Percentiles rank a stretch among this genome's conserved stretches.
Conservation (phyloP, 306 rosid genomes). For the Prunus mongolica region DNA sequence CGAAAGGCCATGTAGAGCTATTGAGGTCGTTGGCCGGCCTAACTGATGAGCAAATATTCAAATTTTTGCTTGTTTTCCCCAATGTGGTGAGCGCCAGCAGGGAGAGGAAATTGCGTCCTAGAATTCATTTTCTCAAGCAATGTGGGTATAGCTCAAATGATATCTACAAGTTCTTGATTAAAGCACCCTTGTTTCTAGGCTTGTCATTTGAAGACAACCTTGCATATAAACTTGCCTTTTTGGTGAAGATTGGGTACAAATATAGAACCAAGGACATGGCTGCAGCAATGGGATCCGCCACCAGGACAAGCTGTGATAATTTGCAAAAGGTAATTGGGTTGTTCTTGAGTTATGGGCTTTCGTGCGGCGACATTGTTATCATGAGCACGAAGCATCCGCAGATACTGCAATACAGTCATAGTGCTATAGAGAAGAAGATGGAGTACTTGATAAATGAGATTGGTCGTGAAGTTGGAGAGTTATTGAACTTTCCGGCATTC, state of each 20-base stretch:
- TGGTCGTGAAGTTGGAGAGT: conserved; percentile 64
- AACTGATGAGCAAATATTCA: conserved; percentile 53
- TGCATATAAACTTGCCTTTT: conserved; percentile 46
- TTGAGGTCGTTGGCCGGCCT: conserved; percentile 59
- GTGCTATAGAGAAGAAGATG: conserved; percentile 63
- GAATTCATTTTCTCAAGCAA: conserved; percentile 66
- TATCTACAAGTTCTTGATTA: conserved; percentile 62
- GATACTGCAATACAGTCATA: conserved; percentile 60
- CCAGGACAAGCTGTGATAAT: conserved; percentile 67
- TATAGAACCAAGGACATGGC: conserved; percentile 62
- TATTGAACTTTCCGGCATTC: conserved; percentile 70
- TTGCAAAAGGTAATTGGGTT: conserved; percentile 58
- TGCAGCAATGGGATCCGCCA: conserved; percentile 49
- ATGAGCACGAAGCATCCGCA: conserved; percentile 84
- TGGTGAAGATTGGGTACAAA: conserved; percentile 71
- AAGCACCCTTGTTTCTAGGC: conserved; percentile 69
- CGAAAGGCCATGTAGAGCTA: conserved; percentile 46
- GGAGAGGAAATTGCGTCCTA: conserved; percentile 72
- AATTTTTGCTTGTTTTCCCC: conserved; percentile 51
- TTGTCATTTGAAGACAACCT: conserved; percentile 59
- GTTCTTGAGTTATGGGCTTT: conserved; percentile 59
- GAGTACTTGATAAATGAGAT: conserved; percentile 65
- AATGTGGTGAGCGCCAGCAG: conserved; percentile 56
- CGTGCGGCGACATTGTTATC: conserved; percentile 50
- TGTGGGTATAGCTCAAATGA: conserved; percentile 61